Evolutionary conservation across 176 grass and related monocot species (phyloP).

Genomic region (Hordeum marinum): DNA sequence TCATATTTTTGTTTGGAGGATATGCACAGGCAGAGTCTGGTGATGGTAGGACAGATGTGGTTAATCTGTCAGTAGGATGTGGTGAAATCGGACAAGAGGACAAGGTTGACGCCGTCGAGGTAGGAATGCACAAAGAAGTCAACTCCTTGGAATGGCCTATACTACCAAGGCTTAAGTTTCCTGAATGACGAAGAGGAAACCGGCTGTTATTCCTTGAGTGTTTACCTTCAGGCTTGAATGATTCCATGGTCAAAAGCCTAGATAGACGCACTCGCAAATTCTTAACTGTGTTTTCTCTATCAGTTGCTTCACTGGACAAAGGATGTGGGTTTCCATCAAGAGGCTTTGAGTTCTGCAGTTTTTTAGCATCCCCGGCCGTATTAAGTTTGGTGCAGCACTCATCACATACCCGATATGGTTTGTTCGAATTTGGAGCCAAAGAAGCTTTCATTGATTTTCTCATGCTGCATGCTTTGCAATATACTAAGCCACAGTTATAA

Average conservation of each 20-base stretch:
- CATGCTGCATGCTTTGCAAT: slow-evolving; percentile 67
- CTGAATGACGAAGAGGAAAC: slow-evolving; percentile 29
- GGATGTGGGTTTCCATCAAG: slow-evolving; percentile 28
- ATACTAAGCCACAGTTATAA: slow-evolving; percentile 75
- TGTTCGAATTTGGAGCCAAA: slow-evolving; percentile 59
- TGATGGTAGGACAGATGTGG: slow-evolving; percentile 23
- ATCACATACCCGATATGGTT: slow-evolving; percentile 69
- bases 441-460: slow-evolving; percentile 60
- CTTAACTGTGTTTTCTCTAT: slow-evolving; percentile 30
- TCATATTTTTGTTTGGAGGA: slow-evolving; percentile 39
- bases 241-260: slow-evolving; percentile 49
- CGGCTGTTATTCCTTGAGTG: slow-evolving; percentile 27
- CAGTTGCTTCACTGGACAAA: slow-evolving; percentile 33
- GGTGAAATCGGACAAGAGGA: slow-evolving; percentile 40
- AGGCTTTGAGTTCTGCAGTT: slow-evolving; percentile 29
- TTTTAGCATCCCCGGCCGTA: neutral
- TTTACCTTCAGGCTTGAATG: slow-evolving; percentile 36
- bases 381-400: slow-evolving; percentile 63
- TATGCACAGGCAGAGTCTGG: slow-evolving; percentile 31
- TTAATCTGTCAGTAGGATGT: slow-evolving; percentile 11
- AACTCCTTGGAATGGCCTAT: slow-evolving; percentile 52
- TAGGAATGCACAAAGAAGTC: slow-evolving; percentile 48
- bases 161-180: slow-evolving; percentile 36
- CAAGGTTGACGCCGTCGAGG: slow-evolving; percentile 39
- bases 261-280: slow-evolving; percentile 37